Conservation (phyloP, 176 grass and related monocot species). For the Hordeum marinum region DNA sequence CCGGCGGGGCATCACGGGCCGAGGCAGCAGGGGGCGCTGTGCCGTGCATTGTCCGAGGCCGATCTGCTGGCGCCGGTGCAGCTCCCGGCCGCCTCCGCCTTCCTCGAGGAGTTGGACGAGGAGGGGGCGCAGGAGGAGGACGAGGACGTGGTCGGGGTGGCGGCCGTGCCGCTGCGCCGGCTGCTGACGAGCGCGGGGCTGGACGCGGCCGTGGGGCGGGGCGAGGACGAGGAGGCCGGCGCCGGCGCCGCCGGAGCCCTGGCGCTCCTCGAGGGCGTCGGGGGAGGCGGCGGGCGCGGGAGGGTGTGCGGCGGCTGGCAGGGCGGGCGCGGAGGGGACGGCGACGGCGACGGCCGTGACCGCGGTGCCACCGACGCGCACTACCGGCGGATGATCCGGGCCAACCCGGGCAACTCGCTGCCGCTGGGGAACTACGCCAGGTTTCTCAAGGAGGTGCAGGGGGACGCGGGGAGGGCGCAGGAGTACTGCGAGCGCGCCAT, state of each 20-base stretch:
- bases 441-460: slow-evolving; percentile 50
- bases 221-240: background rate
- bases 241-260: background rate
- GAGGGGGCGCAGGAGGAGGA: background rate
- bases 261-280: slow-evolving; percentile 14
- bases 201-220: background rate
- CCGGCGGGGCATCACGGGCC: background rate
- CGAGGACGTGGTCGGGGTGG: background rate
- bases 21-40: slow-evolving; percentile 1
- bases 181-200: slow-evolving; percentile 53
- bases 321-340: background rate
- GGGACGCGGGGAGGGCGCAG: slow-evolving; percentile 34
- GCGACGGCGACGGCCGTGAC: background rate
- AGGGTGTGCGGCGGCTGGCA: background rate
- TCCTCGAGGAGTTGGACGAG: slow-evolving; percentile 24
- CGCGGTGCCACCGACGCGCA: slow-evolving; percentile 16
- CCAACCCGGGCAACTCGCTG: slow-evolving; percentile 48
- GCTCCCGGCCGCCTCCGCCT: background rate
- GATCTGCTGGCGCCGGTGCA: slow-evolving; percentile 14
- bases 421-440: slow-evolving; percentile 54
- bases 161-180: background rate
- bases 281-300: background rate
- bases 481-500: slow-evolving; percentile 65
- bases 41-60: slow-evolving; percentile 41
- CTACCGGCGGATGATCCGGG: slow-evolving; percentile 47